Evolutionary conservation across 2,329 filamentous ascomycete species (phyloP).

Genomic region (Ambrosiella xylebori): DNA sequence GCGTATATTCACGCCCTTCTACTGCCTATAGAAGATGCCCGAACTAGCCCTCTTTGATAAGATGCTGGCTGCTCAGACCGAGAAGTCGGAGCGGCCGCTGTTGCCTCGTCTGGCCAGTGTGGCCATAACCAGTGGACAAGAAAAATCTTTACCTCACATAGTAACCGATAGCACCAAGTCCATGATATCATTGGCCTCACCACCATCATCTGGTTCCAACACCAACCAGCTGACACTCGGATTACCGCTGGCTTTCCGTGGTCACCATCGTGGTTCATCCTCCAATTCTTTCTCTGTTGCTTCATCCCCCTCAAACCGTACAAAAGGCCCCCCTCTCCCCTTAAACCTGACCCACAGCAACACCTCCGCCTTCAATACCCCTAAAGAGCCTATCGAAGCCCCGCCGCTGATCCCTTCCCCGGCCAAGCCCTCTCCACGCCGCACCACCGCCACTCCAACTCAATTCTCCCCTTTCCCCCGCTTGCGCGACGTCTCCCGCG

Average conservation of each 20-base stretch:
- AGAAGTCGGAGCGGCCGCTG: not conserved
- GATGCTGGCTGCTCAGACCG: not conserved
- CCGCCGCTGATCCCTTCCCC: not conserved
- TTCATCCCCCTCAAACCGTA: conserved; percentile 2
- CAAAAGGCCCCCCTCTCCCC: conserved; percentile 7
- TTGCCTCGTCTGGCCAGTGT: not conserved
- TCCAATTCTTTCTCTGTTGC: conserved; percentile 6
- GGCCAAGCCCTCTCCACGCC: not conserved
- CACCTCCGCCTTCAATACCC: not conserved
- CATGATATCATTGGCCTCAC: not conserved
- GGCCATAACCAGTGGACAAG: not conserved
- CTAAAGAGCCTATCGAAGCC: not conserved
- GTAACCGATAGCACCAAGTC: not conserved
- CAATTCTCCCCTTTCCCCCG: conserved; percentile 1
- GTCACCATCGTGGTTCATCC: conserved; percentile 1
- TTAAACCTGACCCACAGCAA: conserved; percentile 3
- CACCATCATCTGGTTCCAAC: not conserved
- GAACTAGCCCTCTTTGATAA: not conserved
- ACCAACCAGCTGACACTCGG: not conserved
- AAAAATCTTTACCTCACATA: not conserved
- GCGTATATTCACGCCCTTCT: no score
- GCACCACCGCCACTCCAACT: not conserved
- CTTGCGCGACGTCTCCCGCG: not conserved
- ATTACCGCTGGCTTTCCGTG: not conserved
- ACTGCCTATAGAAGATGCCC: no score